Conservation (phyloP, 306 rosid species). For the Fragaria ananassa region DNA sequence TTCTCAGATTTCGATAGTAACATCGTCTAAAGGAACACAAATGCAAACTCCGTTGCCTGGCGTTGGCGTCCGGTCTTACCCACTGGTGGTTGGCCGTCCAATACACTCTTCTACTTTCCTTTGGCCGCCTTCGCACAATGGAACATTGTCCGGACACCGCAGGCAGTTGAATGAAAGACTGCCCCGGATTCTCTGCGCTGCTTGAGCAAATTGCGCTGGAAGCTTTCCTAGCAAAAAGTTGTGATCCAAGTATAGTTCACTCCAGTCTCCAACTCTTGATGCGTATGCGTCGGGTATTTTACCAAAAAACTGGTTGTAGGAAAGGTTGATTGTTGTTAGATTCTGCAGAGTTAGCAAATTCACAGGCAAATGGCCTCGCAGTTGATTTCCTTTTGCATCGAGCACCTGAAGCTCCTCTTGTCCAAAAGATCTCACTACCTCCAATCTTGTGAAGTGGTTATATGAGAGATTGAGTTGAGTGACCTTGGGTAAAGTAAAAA, state of each 20-base stretch:
- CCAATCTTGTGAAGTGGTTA: slow-evolving; percentile 35
- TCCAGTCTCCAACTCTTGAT: slow-evolving; percentile 29
- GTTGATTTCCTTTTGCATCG: slow-evolving; percentile 40
- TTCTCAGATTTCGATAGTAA: neutral
- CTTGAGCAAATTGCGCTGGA: slow-evolving; percentile 29
- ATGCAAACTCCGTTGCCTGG: neutral
- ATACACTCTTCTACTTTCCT: slow-evolving; percentile 37
- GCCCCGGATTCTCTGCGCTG: slow-evolving; percentile 15
- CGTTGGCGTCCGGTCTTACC: neutral
- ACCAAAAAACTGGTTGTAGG: slow-evolving; percentile 38
- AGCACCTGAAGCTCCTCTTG: slow-evolving; percentile 29
- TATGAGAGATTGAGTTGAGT: slow-evolving; percentile 37
- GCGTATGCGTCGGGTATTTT: slow-evolving; percentile 41
- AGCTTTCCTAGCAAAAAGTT: slow-evolving; percentile 41
- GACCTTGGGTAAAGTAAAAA: slow-evolving; percentile 19
- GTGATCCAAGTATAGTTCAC: slow-evolving; percentile 30
- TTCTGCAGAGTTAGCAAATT: slow-evolving; percentile 34
- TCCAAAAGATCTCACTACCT: slow-evolving; percentile 8
- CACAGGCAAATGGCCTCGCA: slow-evolving; percentile 40
- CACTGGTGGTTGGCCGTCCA: neutral
- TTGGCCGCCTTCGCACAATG: slow-evolving; percentile 35
- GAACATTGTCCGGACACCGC: slow-evolving; percentile 27
- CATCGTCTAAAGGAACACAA: neutral
- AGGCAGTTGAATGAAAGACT: slow-evolving; percentile 52
- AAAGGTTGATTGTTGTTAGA: slow-evolving; percentile 31